Conservation (phyloP, 441 rosid genomes). For the Pelargonium australe region DNA sequence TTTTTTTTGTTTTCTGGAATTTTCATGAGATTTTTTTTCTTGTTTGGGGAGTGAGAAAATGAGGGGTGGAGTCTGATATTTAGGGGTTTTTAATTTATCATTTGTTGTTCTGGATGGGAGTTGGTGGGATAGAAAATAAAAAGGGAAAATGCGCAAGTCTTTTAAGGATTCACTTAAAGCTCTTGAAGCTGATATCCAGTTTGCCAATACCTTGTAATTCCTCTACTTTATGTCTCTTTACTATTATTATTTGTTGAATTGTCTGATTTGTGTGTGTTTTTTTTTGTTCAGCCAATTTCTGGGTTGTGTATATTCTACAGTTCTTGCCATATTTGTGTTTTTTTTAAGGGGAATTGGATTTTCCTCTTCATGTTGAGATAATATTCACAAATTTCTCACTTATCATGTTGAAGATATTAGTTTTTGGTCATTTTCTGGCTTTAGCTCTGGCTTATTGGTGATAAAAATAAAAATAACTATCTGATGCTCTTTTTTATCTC, state of each 20-base stretch:
- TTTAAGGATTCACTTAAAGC: slow-evolving; percentile 94
- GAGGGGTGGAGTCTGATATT: no score
- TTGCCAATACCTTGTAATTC: slow-evolving; percentile 82
- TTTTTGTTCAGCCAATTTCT: no score
- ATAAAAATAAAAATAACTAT: not conserved
- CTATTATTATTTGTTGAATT: slow-evolving; percentile 1
- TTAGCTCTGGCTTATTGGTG: not conserved
- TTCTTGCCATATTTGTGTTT: not conserved
- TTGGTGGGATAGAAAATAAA: slow-evolving; percentile 18
- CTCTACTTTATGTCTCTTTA: slow-evolving; percentile 13
- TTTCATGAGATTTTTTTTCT: not conserved
- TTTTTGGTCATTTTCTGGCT: not conserved
- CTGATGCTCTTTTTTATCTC: not conserved
- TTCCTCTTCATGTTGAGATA: not conserved
- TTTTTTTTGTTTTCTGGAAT: not conserved
- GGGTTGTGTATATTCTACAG: no score
- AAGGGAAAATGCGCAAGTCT: slow-evolving; percentile 65
- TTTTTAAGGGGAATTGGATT: not conserved
- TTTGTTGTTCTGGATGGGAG: slow-evolving; percentile 13
- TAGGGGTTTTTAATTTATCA: no score
- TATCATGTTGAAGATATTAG: not conserved
- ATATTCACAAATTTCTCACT: no score
- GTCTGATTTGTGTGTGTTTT: not conserved
- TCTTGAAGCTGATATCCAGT: slow-evolving; percentile 97
- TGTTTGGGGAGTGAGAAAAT: slow-evolving; percentile 13